Evolutionary conservation across 2,329 filamentous ascomycete genomes (phyloP).

Genomic region (Colletotrichum chlorophyti): DNA sequence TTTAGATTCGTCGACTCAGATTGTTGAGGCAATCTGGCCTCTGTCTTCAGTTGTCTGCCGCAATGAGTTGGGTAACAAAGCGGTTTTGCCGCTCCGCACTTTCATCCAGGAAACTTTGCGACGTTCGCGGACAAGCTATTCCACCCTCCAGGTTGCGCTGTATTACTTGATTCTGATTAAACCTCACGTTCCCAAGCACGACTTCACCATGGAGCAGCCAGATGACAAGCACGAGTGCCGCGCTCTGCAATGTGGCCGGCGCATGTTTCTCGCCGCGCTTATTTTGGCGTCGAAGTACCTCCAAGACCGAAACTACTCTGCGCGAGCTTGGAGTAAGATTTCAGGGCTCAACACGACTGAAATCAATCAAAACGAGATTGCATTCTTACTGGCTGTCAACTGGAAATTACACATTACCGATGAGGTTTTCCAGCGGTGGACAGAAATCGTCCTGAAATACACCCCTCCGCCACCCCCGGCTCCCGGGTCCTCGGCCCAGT

Average conservation of each 20-base stretch:
- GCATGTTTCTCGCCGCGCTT: constrained; percentile 95
- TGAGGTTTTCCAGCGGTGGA: constrained; percentile 89
- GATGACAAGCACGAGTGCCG: constrained; percentile 75
- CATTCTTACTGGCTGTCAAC: constrained; percentile 86
- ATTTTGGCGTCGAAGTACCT: constrained; percentile 98
- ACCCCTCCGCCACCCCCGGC: constrained; percentile 70
- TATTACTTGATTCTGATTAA: constrained; percentile 97
- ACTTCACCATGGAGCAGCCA: constrained; percentile 87
- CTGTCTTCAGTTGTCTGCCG: constrained; percentile 82
- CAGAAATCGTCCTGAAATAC: constrained; percentile 86
- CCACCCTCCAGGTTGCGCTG: constrained; percentile 92
- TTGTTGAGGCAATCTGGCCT: constrained; percentile 97
- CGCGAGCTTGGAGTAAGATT: constrained; percentile 98
- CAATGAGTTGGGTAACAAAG: constrained; percentile 74
- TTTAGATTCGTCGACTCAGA: constrained; percentile 94
- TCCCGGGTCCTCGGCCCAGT: constrained; percentile 52
- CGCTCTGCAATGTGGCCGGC: constrained; percentile 91
- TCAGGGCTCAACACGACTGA: constrained; percentile 92
- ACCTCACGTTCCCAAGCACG: constrained; percentile 80
- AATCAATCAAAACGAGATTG: constrained; percentile 96
- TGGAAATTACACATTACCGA: constrained; percentile 97
- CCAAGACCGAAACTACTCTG: constrained; percentile 97
- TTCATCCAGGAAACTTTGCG: constrained; percentile 98
- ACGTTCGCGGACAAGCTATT: constrained; percentile 95
- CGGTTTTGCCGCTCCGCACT: constrained; percentile 86